These are phyloP conservation scores for Dissoconium aciculare DNA, from an alignment of 2,329 filamentous ascomycete genomes.

Conservation along the genomic window DNA sequence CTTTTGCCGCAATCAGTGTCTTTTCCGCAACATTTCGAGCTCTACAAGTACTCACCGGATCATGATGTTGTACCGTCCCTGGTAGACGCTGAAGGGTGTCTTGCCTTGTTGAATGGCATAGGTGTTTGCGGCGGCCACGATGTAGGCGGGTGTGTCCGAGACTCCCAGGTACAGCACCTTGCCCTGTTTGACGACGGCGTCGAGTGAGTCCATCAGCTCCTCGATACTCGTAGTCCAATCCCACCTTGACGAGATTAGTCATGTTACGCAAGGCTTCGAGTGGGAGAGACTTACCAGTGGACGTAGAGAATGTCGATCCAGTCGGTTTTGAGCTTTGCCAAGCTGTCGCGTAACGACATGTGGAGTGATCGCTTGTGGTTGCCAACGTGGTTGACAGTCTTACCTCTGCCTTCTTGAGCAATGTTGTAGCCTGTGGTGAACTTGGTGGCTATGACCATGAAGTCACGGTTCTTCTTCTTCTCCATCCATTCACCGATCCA, in stretches of 20 bases:
- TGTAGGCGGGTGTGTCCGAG: slow-evolving; percentile 53
- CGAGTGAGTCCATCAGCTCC: slow-evolving; percentile 55
- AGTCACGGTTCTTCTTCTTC: slow-evolving; percentile 38
- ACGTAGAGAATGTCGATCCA: slow-evolving; percentile 47
- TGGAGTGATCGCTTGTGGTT: slow-evolving; percentile 49
- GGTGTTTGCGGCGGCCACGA: slow-evolving; percentile 14
- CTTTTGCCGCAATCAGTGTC: background rate
- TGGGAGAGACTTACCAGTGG: no score
- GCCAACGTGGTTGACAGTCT: slow-evolving; percentile 40
- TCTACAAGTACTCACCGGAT: no score
- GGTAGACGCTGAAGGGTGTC: slow-evolving; percentile 54
- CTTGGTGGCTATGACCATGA: slow-evolving; percentile 49
- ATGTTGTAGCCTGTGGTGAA: slow-evolving; percentile 44
- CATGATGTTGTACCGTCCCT: slow-evolving; percentile 47
- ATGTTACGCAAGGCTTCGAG: no score
- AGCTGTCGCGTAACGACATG: slow-evolving; percentile 28
- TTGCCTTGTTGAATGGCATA: slow-evolving; percentile 56
- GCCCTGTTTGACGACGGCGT: slow-evolving; percentile 42
- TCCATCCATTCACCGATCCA: slow-evolving; percentile 23
- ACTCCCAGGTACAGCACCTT: slow-evolving; percentile 56
- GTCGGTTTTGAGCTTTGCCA: slow-evolving; percentile 44
- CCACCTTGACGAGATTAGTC: no score
- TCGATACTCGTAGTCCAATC: slow-evolving; percentile 50
- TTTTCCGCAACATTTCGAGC: no score
- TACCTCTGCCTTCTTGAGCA: slow-evolving; percentile 11